Evolutionary conservation across 2,329 filamentous ascomycete genomes (phyloP).

Genomic region (Aureobasidium sp.): DNA sequence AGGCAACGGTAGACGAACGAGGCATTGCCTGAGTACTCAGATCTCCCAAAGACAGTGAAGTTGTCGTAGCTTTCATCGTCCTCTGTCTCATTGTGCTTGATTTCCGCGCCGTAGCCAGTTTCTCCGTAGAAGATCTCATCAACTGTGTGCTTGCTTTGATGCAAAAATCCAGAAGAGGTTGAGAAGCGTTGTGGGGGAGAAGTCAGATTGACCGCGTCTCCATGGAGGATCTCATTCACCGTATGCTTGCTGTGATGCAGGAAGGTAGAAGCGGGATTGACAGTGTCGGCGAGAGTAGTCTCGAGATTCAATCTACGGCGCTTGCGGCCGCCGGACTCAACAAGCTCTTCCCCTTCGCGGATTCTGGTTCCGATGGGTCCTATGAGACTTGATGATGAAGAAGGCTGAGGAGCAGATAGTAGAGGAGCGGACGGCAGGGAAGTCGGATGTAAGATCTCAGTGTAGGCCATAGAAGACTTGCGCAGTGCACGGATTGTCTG

Average conservation of each 20-base stretch:
- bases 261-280: too few relatives aligned
- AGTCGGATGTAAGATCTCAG: neutral
- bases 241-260: too few relatives aligned
- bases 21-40: conserved; percentile 20
- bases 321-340: conserved; percentile 26
- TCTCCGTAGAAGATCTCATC: conserved; percentile 31
- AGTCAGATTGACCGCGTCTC: too few relatives aligned
- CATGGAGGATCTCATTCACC: too few relatives aligned
- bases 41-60: conserved; percentile 18
- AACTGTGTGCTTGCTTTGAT: conserved; percentile 21
- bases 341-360: conserved; percentile 20
- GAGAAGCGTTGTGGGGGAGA: too few relatives aligned
- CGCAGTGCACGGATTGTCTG: conserved; percentile 53
- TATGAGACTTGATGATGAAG: neutral
- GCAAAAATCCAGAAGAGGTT: conserved; percentile 18
- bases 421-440: neutral
- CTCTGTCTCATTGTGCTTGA: conserved; percentile 18
- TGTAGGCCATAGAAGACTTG: neutral
- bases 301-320: conserved; percentile 28
- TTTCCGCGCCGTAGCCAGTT: conserved; percentile 23
- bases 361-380: neutral
- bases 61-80: conserved; percentile 15
- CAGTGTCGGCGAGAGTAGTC: neutral
- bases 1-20: conserved; percentile 26
- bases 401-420: neutral